Percentiles rank a stretch among this genome's conserved stretches.
These are phyloP conservation scores for Solanum sejunctum DNA, from an alignment of 257 asterid species.

Conservation along the genomic window DNA sequence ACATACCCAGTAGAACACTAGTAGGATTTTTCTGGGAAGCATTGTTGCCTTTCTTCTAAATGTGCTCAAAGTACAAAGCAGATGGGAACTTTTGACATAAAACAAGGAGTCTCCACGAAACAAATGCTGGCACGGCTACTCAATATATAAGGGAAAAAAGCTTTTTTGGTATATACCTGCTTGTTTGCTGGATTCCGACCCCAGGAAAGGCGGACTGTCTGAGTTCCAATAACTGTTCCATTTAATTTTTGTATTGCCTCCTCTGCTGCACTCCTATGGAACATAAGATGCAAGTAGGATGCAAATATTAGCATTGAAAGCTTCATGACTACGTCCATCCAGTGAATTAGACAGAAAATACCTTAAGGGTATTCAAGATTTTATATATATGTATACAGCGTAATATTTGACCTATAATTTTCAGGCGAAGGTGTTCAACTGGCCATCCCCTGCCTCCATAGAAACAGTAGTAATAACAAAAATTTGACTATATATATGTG, in stretches of 20 bases:
- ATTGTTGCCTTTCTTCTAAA: neutral
- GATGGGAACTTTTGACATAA: neutral
- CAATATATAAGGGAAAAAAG: neutral
- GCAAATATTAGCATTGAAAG: neutral
- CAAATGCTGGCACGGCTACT: neutral
- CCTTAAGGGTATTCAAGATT: neutral
- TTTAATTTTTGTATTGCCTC: conserved; percentile 10
- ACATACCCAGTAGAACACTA: neutral
- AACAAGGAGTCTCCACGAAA: neutral
- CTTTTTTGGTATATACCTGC: conserved; percentile 1
- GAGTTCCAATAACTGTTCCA: conserved; percentile 13
- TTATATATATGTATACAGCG: neutral
- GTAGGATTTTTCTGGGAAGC: neutral
- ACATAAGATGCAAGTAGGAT: neutral
- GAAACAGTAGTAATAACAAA: neutral
- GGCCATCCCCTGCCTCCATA: neutral
- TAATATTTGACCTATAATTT: neutral
- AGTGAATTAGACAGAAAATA: neutral
- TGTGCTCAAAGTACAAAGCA: neutral
- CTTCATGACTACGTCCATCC: neutral
- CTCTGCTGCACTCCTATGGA: conserved; percentile 6
- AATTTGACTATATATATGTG: neutral
- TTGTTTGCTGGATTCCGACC: conserved; percentile 9
- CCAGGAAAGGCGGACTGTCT: conserved; percentile 18
- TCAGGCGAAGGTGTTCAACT: neutral